These are phyloP conservation scores for Thraustotheca clavata DNA, from an alignment of 352 stramenopile genomes.

Conservation along the genomic window DNA sequence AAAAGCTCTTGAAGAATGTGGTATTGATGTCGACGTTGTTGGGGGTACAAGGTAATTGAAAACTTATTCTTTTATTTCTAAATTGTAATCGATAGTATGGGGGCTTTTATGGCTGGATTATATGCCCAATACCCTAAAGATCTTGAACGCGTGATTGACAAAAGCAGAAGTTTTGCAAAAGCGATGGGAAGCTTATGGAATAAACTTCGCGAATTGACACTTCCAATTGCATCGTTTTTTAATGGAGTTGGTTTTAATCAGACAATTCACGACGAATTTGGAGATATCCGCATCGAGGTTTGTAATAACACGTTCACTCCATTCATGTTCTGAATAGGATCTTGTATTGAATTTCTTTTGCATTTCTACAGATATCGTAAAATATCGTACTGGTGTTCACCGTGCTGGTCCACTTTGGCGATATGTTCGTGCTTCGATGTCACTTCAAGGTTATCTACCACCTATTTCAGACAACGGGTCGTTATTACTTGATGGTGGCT, in stretches of 20 bases:
- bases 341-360: constrained; percentile 91
- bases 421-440: constrained; percentile 89
- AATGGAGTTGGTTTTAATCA: constrained; percentile 77
- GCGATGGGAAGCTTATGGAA: constrained; percentile 62
- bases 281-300: constrained; percentile 62
- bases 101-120: constrained; percentile 74
- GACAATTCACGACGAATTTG: constrained; percentile 62
- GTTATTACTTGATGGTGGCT: constrained; percentile 84
- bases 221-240: constrained; percentile 87
- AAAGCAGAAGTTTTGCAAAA: constrained; percentile 45
- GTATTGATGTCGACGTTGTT: constrained; percentile 90
- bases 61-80: not conserved
- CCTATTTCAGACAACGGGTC: constrained; percentile 84
- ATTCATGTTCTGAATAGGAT: constrained; percentile 34
- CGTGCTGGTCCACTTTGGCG: constrained; percentile 82
- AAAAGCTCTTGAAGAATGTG: constrained; percentile 85
- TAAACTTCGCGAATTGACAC: constrained; percentile 76
- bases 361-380: constrained; percentile 88
- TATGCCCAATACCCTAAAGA: constrained; percentile 75
- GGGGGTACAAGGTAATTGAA: constrained; percentile 74
- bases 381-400: constrained; percentile 80
- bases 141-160: constrained; percentile 42
- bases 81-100: constrained; percentile 35
- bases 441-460: constrained; percentile 85
- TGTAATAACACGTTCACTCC: not conserved